These are phyloP conservation scores for Trametes gibbosa DNA, from an alignment of 768 basidiomycete genomes.

Conservation along the genomic window DNA sequence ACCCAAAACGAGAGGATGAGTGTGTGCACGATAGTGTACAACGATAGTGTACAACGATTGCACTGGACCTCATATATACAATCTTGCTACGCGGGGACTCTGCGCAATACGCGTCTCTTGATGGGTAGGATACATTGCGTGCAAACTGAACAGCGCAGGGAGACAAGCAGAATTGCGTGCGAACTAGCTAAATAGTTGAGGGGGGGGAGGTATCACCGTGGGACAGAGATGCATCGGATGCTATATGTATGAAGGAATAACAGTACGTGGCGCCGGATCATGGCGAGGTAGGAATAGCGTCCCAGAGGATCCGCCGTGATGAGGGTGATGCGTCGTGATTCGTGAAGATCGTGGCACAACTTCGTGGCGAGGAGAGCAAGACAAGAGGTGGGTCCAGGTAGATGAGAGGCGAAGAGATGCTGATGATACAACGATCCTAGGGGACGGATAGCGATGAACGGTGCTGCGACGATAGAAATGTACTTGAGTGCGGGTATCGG, in stretches of 20 bases:
- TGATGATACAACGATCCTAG: conserved; percentile 20
- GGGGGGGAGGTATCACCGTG: conserved; percentile 1
- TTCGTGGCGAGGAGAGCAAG: conserved; percentile 3
- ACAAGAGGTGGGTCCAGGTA: neutral
- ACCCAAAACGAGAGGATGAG: neutral
- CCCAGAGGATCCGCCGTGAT: neutral
- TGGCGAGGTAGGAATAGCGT: neutral
- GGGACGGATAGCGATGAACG: conserved; percentile 13
- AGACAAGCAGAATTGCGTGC: neutral
- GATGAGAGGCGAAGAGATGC: conserved; percentile 5
- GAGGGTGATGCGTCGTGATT: too few species aligned
- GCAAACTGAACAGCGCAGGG: neutral
- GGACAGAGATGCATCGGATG: neutral
- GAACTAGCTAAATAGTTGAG: neutral
- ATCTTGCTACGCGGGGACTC: neutral
- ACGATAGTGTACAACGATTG: too few species aligned
- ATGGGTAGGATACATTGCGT: neutral
- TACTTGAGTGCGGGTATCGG: conserved; percentile 14
- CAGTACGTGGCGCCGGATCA: neutral
- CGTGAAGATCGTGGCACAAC: neutral
- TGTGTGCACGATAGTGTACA: neutral
- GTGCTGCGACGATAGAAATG: conserved; percentile 13
- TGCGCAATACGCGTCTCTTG: neutral
- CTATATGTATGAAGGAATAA: conserved; percentile 12
- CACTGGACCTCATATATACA: neutral